Conservation (phyloP, 2,329 filamentous ascomycete species). For the Ascochyta fabae region DNA sequence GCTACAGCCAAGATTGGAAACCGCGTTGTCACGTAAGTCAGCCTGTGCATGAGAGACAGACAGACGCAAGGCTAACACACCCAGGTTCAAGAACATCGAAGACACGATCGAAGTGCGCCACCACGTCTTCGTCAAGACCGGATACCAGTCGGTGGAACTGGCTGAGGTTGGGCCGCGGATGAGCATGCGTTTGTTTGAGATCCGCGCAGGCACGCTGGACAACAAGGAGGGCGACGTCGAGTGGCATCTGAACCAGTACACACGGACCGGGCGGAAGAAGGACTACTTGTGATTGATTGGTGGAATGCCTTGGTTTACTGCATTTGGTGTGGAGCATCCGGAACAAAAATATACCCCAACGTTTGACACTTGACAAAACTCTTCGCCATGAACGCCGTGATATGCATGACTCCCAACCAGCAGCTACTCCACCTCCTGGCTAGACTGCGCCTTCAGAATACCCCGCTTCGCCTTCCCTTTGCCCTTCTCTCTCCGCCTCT, state of each 20-base stretch:
- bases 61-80: conserved; percentile 2
- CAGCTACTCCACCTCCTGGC: background rate
- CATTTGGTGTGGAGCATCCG: background rate
- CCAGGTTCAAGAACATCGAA: conserved; percentile 77
- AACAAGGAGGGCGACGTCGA: conserved; percentile 95
- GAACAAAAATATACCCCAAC: conserved; percentile 8
- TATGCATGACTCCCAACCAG: background rate
- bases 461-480: conserved; percentile 22
- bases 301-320: background rate
- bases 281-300: conserved; percentile 72
- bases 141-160: conserved; percentile 76
- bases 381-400: conserved; percentile 6
- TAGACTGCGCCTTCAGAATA: conserved; percentile 8
- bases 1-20: conserved; percentile 79
- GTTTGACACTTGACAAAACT: background rate
- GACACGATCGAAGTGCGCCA: conserved; percentile 87
- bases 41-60: background rate
- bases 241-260: conserved; percentile 96
- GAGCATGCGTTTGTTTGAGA: conserved; percentile 97
- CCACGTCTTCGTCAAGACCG: conserved; percentile 92
- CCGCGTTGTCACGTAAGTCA: conserved; percentile 73
- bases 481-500: conserved; percentile 52
- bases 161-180: conserved; percentile 72
- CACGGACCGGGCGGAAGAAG: conserved; percentile 91
- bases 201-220: conserved; percentile 87